Evolutionary conservation across 495 filamentous ascomycete genomes (phyloP).

Genomic region (Bacidia rubella): DNA sequence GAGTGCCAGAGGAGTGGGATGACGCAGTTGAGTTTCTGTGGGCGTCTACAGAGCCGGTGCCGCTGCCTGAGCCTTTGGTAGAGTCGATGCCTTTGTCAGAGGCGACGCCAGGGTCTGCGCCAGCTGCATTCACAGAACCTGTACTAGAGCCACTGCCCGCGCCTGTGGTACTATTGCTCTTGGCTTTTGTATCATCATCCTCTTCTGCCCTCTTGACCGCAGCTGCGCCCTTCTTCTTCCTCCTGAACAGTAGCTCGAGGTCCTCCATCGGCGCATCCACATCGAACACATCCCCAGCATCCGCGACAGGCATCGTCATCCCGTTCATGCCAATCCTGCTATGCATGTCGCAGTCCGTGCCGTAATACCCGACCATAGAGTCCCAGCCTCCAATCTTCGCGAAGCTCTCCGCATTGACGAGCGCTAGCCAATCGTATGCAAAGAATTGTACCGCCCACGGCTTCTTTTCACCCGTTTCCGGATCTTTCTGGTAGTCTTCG

Average conservation of each 20-base stretch:
- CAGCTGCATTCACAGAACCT: not conserved
- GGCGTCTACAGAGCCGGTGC: not conserved
- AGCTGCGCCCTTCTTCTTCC: slow-evolving; percentile 8
- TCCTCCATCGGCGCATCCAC: slow-evolving; percentile 12
- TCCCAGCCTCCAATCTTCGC: slow-evolving; percentile 45
- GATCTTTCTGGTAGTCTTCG: slow-evolving; percentile 4
- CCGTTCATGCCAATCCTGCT: slow-evolving; percentile 36
- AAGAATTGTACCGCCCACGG: slow-evolving; percentile 41
- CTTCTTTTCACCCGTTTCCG: slow-evolving; percentile 6
- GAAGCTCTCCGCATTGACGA: slow-evolving; percentile 40
- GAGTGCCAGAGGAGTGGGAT: no score
- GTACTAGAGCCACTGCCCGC: not conserved
- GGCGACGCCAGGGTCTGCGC: no score
- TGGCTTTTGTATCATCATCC: slow-evolving; percentile 3
- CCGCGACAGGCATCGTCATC: slow-evolving; percentile 19
- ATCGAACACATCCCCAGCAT: slow-evolving; percentile 13
- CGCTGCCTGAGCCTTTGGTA: not conserved
- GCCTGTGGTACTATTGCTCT: not conserved
- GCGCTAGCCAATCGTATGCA: slow-evolving; percentile 45
- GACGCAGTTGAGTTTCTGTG: not conserved
- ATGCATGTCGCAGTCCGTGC: slow-evolving; percentile 48
- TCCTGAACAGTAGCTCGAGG: slow-evolving; percentile 14
- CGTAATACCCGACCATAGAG: slow-evolving; percentile 45
- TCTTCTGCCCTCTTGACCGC: not conserved
- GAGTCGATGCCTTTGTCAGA: not conserved